These are phyloP conservation scores for Candida palmyrensis DNA, from an alignment of 805 yeast genomes.

Conservation along the genomic window DNA sequence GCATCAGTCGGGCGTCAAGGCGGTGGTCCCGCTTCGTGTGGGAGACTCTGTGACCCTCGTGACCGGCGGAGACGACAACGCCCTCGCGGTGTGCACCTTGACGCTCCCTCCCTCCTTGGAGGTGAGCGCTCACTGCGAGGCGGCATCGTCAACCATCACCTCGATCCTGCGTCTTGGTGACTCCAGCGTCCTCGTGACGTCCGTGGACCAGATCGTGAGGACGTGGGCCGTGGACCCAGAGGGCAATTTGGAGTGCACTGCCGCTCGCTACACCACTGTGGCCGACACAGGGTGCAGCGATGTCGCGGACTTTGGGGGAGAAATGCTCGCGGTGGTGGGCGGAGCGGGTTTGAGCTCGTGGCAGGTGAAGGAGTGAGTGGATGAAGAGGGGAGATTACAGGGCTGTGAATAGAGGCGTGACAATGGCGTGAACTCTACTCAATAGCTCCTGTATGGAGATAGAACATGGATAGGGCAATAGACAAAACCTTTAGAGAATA, in stretches of 20 bases:
- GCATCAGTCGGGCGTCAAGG: conserved; percentile 85
- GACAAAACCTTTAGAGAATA: too few relatives aligned
- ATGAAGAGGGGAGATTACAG: too few relatives aligned
- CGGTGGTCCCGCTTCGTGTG: conserved; percentile 34
- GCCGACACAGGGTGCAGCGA: conserved; percentile 87
- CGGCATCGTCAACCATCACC: conserved; percentile 87
- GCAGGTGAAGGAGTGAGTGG: conserved; percentile 16
- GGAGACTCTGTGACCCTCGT: conserved; percentile 29
- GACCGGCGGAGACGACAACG: conserved; percentile 95
- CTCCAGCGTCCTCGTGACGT: conserved; percentile 48
- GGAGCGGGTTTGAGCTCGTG: conserved; percentile 78
- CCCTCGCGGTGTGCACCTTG: conserved; percentile 33
- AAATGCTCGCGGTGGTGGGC: conserved; percentile 48
- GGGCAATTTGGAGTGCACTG: conserved; percentile 18
- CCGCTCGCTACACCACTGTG: conserved; percentile 63
- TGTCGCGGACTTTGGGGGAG: conserved; percentile 20
- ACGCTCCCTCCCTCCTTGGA: conserved; percentile 13
- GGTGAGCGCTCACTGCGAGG: conserved; percentile 38
- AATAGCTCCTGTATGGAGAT: too few relatives aligned
- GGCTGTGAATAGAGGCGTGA: too few relatives aligned
- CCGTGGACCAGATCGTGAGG: conserved; percentile 79
- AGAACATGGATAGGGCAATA: too few relatives aligned
- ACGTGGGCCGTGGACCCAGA: conserved; percentile 49
- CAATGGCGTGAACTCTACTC: too few relatives aligned
- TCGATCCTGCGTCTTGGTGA: conserved; percentile 39